Conservation (phyloP, 2,329 filamentous ascomycete genomes). For the Exophiala bonariae region DNA sequence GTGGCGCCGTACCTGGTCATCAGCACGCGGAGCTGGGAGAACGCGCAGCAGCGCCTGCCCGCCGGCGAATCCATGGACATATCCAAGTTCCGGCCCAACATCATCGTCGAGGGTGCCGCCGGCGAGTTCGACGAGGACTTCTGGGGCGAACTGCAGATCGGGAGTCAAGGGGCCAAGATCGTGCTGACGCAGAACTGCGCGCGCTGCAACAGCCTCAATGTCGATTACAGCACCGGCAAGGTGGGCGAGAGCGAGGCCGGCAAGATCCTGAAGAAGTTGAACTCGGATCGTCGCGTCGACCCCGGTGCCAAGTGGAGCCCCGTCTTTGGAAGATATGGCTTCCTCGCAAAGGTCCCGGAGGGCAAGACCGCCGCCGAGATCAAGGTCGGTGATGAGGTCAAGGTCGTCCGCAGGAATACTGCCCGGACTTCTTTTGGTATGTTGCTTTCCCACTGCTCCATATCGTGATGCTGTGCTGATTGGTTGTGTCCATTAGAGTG, state of each 20-base stretch:
- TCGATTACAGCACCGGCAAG: conserved; percentile 68
- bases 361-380: conserved; percentile 41
- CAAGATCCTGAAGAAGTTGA: conserved; percentile 67
- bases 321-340: conserved; percentile 73
- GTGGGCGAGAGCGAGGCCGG: conserved; percentile 58
- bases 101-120: conserved; percentile 63
- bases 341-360: conserved; percentile 44
- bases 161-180: conserved; percentile 38
- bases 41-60: conserved; percentile 49
- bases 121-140: conserved; percentile 69
- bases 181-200: conserved; percentile 69
- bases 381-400: conserved; percentile 57
- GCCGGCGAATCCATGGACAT: conserved; percentile 57
- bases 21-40: conserved; percentile 67
- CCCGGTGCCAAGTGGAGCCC: conserved; percentile 66
- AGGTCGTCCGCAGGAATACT: conserved; percentile 50
- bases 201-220: conserved; percentile 68
- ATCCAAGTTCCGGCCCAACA: conserved; percentile 71
- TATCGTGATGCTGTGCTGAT: not conserved
- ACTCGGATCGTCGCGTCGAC: conserved; percentile 70
- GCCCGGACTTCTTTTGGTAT: conserved; percentile 58
- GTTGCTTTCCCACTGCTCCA: conserved; percentile 30
- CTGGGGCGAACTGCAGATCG: conserved; percentile 63
- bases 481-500: conserved; percentile 14
- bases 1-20: conserved; percentile 73